Percentiles rank a stretch among this genome's conserved stretches.
Conservation (phyloP, 1,139 yeast genomes). For the Debaryomyces sp. region DNA sequence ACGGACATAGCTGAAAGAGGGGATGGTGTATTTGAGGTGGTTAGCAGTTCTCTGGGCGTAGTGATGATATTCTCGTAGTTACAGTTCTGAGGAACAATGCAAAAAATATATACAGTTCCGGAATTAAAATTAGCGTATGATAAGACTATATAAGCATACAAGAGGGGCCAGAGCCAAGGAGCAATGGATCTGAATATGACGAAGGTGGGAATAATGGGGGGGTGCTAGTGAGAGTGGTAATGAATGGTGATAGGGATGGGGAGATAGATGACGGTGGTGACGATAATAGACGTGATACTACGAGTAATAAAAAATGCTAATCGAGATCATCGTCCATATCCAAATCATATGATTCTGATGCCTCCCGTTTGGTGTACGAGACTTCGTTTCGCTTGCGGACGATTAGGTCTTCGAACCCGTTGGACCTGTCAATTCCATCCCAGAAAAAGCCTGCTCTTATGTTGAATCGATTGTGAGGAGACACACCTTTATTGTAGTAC, state of each 20-base stretch:
- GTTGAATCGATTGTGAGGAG: conserved; percentile 71
- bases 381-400: conserved; percentile 40
- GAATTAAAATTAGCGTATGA: not conserved
- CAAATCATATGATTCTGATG: conserved; percentile 3
- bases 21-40: not conserved
- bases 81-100: conserved; percentile 2
- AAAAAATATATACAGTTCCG: conserved; percentile 2
- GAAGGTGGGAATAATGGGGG: not conserved
- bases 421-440: conserved; percentile 93
- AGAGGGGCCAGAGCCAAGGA: not conserved
- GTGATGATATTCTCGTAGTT: not conserved
- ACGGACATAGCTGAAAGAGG: not conserved
- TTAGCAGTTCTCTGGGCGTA: not conserved
- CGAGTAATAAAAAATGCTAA: not conserved
- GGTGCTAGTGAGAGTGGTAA: not conserved
- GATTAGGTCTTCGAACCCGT: conserved; percentile 80
- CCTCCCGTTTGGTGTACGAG: not conserved
- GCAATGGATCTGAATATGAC: not conserved
- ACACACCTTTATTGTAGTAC: conserved; percentile 49
- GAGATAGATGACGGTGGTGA: not conserved
- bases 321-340: not conserved
- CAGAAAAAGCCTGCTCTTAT: conserved; percentile 81
- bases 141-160: not conserved
- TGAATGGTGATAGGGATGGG: not conserved
- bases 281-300: too few species aligned